Base-by-base conservation (phyloP, 371 early-diverging fungal species). In the Mucor racemosus region DNA sequence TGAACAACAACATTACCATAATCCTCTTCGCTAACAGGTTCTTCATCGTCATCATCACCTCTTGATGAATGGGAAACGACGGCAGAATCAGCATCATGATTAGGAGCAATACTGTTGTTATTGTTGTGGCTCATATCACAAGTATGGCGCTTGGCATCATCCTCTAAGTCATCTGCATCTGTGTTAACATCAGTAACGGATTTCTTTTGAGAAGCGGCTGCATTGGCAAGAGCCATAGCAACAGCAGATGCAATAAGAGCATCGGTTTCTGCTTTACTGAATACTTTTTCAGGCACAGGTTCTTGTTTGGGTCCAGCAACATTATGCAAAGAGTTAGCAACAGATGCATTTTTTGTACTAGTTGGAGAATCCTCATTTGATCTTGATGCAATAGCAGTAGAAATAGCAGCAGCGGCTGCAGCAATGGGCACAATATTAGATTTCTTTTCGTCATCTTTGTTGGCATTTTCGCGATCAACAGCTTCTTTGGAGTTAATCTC, bases 161-260 rank as follows among this genome's bases (percentile, higher is more conserved):
- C 46, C 19, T 38, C 19, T 26, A 55, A 26, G 31, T 39, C 40
- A 8, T 39, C 41, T 26, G 9, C 9, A 21, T 26, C 26, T 21
- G 21, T 10, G 26, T 26, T 26, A 19, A 48, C 6, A 3, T 50
- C 26, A 3, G 21, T 8, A 6, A 8, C 26, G 14, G 26, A 14
- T 15, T 46, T 48, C 13, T 40, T 39, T 7, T 65, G 41, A 31
- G 17, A 8, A 6, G 58, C 41, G 0, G 31, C 44, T 13, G 69
- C 62, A 46, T 69, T 71, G 9, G 71, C 64, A 33, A 78, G 17
- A 7, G 78, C 79, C 7, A 59, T 61, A 40, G 79, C 77, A 10
- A 81, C 79, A 19, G 81, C 81, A 48, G 79, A 67, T 17, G 74
- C 79, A 63, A 81, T 66, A 64, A 81, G 58, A 10, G 65, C 71